Evolutionary conservation across 108 stramenopile species (phyloP).

Genomic region (Pseudonitzschia multistriata): DNA sequence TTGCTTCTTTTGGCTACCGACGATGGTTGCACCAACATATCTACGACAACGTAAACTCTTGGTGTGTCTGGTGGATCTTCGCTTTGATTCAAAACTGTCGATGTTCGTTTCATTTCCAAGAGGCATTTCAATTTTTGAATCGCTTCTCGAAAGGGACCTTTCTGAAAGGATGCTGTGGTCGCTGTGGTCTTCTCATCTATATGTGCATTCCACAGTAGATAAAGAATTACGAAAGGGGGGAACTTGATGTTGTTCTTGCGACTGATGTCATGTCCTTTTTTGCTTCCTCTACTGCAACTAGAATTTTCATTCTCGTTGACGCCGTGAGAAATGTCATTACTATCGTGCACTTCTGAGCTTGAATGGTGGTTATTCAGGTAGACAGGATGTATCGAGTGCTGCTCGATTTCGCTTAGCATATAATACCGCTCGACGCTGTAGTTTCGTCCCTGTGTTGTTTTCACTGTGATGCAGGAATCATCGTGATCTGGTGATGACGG

Average conservation of each 20-base stretch:
- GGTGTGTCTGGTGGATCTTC: background rate
- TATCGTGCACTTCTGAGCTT: no score
- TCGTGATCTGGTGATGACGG: background rate
- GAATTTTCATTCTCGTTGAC: background rate
- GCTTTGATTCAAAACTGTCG: background rate
- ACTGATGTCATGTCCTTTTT: background rate
- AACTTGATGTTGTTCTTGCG: conserved; percentile 4
- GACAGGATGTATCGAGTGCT: conserved; percentile 35
- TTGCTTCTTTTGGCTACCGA: background rate
- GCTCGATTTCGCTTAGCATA: conserved; percentile 55
- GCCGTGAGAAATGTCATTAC: background rate
- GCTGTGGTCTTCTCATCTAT: conserved; percentile 5
- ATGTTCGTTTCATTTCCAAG: background rate
- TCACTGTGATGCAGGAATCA: background rate
- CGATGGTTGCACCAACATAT: conserved; percentile 4
- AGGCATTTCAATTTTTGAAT: conserved; percentile 18
- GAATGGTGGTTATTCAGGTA: conserved; percentile 39
- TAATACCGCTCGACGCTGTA: conserved; percentile 51
- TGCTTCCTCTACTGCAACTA: background rate
- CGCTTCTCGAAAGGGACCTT: background rate
- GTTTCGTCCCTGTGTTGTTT: conserved; percentile 2
- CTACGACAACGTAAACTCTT: conserved; percentile 18
- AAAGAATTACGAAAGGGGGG: conserved; percentile 48
- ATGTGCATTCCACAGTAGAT: conserved; percentile 46
- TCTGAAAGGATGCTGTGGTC: conserved; percentile 9